phyloP scores from a whole-genome alignment of 2,329 filamentous ascomycete genomes.

The Dactylellina haptotyla region DNA sequence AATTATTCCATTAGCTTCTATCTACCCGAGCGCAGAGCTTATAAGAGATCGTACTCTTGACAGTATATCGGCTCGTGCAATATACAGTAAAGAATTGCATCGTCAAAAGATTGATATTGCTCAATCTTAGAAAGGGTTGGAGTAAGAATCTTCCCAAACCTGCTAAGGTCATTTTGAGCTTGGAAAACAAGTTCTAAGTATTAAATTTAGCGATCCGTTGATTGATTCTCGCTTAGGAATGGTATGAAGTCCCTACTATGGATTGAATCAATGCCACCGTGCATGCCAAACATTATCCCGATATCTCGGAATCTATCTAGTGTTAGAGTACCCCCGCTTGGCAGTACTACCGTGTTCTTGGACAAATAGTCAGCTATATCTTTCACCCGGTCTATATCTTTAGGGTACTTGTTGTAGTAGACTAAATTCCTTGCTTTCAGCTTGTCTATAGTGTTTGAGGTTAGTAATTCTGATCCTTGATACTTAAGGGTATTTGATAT shows the following conservation, averaged over 20 bases:
- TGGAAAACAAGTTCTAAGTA: constrained; percentile 69
- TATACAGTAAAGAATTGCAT: constrained; percentile 82
- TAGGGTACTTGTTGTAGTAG: constrained; percentile 87
- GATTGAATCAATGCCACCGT: constrained; percentile 79
- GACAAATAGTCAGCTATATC: constrained; percentile 73
- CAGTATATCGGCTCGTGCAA: constrained; percentile 91
- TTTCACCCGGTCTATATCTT: constrained; percentile 76
- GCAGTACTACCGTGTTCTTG: constrained; percentile 71
- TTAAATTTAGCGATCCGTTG: background rate
- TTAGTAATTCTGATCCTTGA: too few relatives aligned
- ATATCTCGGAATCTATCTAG: constrained; percentile 78
- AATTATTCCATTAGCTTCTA: constrained; percentile 37
- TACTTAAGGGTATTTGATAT: too few relatives aligned
- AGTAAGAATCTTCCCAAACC: constrained; percentile 78
- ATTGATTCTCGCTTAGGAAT: too few relatives aligned
- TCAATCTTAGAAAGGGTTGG: constrained; percentile 77
- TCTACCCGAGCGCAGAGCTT: too few relatives aligned
- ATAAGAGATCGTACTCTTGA: constrained; percentile 65
- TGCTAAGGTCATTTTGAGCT: constrained; percentile 76
- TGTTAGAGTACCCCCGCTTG: constrained; percentile 77
- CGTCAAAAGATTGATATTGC: constrained; percentile 74
- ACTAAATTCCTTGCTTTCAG: constrained; percentile 76
- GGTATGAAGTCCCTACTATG: constrained; percentile 68
- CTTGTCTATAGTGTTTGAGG: constrained; percentile 63
- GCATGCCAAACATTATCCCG: constrained; percentile 80